These are phyloP conservation scores for Puya raimondii DNA, from an alignment of 176 grass and related monocot species.

Conservation along the genomic window DNA sequence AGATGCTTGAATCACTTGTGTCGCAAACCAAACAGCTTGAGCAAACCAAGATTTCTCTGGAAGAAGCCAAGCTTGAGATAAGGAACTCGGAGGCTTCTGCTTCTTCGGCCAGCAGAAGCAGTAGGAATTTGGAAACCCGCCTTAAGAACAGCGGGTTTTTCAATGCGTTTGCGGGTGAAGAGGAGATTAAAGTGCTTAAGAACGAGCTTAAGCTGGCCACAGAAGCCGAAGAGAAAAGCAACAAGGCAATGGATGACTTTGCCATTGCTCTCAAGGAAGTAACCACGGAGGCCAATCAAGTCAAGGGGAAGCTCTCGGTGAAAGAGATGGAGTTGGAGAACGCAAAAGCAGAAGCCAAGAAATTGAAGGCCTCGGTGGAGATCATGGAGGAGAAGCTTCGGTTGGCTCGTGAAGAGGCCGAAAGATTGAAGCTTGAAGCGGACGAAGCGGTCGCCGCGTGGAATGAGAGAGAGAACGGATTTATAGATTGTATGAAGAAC, in stretches of 20 bases:
- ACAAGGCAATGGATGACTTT: constrained; percentile 69
- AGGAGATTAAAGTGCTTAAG: constrained; percentile 46
- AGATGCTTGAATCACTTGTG: constrained; percentile 78
- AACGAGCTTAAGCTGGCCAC: constrained; percentile 27
- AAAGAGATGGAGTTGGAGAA: constrained; percentile 49
- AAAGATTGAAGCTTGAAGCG: constrained; percentile 40
- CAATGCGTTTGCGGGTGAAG: constrained; percentile 8
- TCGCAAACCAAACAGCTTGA: constrained; percentile 83
- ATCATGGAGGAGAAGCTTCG: constrained; percentile 20
- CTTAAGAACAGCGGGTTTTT: no score
- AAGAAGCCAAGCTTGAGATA: constrained; percentile 89
- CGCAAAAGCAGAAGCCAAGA: constrained; percentile 31
- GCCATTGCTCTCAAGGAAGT: constrained; percentile 69
- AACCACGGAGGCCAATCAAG: constrained; percentile 56
- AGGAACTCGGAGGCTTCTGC: constrained; percentile 18
- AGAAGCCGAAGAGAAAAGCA: constrained; percentile 69
- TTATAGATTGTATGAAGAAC: constrained; percentile 71
- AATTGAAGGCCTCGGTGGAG: constrained; percentile 18
- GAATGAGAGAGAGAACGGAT: constrained; percentile 65
- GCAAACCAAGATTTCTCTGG: constrained; percentile 80
- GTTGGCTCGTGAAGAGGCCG: constrained; percentile 26
- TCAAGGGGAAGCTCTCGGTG: constrained; percentile 40
- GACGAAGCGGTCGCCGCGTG: constrained; percentile 53
- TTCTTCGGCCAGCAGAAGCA: background rate
- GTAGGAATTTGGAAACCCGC: constrained; percentile 15